A percentile compares a stretch with the other conserved stretches of the same genome.
phyloP scores from a whole-genome alignment of 768 basidiomycete genomes.

The Neoboletus subvelutipes region DNA sequence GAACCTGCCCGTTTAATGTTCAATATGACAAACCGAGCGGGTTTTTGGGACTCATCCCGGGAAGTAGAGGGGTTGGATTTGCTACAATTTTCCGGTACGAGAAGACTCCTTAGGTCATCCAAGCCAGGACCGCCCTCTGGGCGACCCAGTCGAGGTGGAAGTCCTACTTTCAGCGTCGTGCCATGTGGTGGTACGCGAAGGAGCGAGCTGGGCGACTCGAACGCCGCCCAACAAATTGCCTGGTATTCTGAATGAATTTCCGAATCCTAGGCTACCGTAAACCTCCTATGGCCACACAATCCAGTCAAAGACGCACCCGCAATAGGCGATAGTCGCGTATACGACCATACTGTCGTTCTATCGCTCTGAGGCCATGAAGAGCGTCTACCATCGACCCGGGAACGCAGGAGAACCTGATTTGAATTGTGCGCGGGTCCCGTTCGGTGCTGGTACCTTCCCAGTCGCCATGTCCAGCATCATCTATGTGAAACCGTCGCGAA shows the following conservation, averaged over 20 bases:
- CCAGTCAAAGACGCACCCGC: slow-evolving; percentile 35
- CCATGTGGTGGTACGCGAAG: slow-evolving; percentile 36
- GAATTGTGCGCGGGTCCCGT: slow-evolving; percentile 30
- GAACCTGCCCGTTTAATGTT: slow-evolving; percentile 28
- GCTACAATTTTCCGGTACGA: slow-evolving; percentile 18
- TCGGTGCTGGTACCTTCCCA: slow-evolving; percentile 9
- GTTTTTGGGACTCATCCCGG: background rate
- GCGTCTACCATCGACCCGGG: slow-evolving; percentile 50
- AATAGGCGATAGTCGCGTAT: slow-evolving; percentile 43
- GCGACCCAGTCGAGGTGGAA: slow-evolving; percentile 22
- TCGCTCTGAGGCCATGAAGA: slow-evolving; percentile 48
- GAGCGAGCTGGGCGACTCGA: slow-evolving; percentile 44
- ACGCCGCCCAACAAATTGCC: slow-evolving; percentile 42
- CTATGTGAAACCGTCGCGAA: slow-evolving; percentile 21
- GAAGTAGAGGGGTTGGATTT: background rate
- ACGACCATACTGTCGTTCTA: slow-evolving; percentile 56
- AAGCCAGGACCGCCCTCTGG: slow-evolving; percentile 36
- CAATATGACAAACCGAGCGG: slow-evolving; percentile 14
- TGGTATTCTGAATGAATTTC: slow-evolving; percentile 47
- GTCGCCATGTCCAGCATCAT: slow-evolving; percentile 22
- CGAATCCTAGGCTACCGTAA: slow-evolving; percentile 40
- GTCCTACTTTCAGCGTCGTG: slow-evolving; percentile 30
- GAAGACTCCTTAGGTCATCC: slow-evolving; percentile 30
- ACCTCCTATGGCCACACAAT: background rate
- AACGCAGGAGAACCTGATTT: slow-evolving; percentile 41